These are phyloP conservation scores for Candida palmyrensis DNA, from an alignment of 805 yeast species.

Conservation along the genomic window DNA sequence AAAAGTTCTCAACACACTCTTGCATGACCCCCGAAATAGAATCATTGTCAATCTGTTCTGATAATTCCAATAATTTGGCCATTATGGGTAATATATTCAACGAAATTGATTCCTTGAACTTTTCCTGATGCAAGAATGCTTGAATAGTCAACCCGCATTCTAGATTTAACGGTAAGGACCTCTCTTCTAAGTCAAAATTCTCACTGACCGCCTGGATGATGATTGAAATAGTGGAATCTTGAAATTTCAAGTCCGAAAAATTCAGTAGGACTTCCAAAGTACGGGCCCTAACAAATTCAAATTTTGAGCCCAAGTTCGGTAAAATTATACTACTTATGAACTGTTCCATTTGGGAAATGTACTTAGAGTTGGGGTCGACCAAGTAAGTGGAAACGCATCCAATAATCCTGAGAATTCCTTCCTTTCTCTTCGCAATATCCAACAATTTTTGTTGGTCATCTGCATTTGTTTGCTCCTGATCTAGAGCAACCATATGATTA, in stretches of 20 bases:
- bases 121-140: slow-evolving; percentile 59
- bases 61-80: slow-evolving; percentile 68
- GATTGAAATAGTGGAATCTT: slow-evolving; percentile 15
- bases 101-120: slow-evolving; percentile 65
- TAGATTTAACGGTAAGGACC: slow-evolving; percentile 67
- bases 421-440: slow-evolving; percentile 57
- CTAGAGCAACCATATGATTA: slow-evolving; percentile 42
- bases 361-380: slow-evolving; percentile 47
- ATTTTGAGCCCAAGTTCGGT: slow-evolving; percentile 62
- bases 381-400: slow-evolving; percentile 66
- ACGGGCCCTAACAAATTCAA: slow-evolving; percentile 71
- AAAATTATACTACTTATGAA: slow-evolving; percentile 60
- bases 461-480: slow-evolving; percentile 18
- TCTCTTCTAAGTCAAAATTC: slow-evolving; percentile 19
- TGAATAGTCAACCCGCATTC: slow-evolving; percentile 85
- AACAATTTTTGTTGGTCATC: slow-evolving; percentile 15
- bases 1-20: slow-evolving; percentile 85
- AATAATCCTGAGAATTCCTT: slow-evolving; percentile 74
- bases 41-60: slow-evolving; percentile 83
- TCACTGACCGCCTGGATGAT: slow-evolving; percentile 31
- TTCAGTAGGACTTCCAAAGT: slow-evolving; percentile 61
- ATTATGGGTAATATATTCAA: slow-evolving; percentile 72
- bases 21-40: slow-evolving; percentile 88
- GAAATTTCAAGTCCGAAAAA: slow-evolving; percentile 57
- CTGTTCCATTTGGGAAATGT: slow-evolving; percentile 57